A percentile compares a stretch with the other conserved stretches of the same genome.
Conservation (phyloP, 2,329 filamentous ascomycete species). For the Cordyceps tenuipes region DNA sequence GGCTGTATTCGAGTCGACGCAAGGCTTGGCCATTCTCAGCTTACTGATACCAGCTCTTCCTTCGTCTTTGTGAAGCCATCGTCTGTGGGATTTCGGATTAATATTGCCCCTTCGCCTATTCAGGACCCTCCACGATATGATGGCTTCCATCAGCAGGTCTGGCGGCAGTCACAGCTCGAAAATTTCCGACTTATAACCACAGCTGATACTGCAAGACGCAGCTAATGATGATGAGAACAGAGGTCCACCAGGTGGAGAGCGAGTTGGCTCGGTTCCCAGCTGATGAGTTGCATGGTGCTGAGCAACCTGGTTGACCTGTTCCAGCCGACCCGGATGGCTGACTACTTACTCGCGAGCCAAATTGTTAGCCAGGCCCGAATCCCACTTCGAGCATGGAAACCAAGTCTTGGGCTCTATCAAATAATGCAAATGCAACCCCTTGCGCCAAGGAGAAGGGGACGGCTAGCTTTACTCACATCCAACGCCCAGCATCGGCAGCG, state of each 20-base stretch:
- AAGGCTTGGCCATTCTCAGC: neutral
- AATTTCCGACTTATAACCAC: neutral
- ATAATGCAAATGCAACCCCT: neutral
- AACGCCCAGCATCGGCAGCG: neutral
- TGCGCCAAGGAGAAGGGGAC: neutral
- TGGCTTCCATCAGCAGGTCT: constrained; percentile 7
- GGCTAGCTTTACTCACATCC: neutral
- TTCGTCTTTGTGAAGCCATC: neutral
- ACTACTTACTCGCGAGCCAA: neutral
- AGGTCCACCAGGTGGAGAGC: constrained; percentile 3
- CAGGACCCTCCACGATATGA: neutral
- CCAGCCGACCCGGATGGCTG: neutral
- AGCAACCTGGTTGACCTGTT: neutral
- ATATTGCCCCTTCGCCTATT: neutral
- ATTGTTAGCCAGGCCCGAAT: neutral
- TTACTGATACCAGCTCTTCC: neutral
- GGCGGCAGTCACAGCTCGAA: neutral
- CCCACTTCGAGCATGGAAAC: neutral
- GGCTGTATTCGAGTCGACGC: neutral
- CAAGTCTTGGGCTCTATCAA: neutral
- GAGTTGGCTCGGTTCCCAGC: neutral
- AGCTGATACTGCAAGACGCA: neutral
- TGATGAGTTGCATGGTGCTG: neutral
- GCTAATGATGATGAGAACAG: neutral
- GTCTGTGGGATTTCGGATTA: constrained; percentile 2